Evolutionary conservation across 164 flowering plant genomes (phyloP).

Genomic region (Aristolochia contorta): DNA sequence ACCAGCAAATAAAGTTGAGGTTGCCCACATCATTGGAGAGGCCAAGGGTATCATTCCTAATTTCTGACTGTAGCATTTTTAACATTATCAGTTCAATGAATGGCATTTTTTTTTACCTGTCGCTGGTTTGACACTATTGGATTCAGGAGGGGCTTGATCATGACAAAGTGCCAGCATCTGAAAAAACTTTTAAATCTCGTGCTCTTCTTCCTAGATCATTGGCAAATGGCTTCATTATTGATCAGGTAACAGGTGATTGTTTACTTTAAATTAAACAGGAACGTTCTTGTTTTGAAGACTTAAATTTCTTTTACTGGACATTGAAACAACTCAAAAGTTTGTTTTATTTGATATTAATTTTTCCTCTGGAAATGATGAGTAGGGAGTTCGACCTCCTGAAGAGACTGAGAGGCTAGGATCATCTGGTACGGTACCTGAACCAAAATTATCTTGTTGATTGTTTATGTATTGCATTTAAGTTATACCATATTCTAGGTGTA

Average conservation of each 20-base stretch:
- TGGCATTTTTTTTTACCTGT: neutral
- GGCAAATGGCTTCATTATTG: slow-evolving; percentile 70
- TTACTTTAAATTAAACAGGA: neutral
- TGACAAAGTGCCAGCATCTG: slow-evolving; percentile 66
- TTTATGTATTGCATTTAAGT: neutral
- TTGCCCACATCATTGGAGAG: slow-evolving; percentile 28
- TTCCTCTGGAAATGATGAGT: neutral
- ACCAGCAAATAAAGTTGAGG: slow-evolving; percentile 58
- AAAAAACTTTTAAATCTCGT: slow-evolving; percentile 58
- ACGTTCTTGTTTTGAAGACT: no score
- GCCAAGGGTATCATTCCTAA: slow-evolving; percentile 38
- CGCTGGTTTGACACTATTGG: slow-evolving; percentile 1
- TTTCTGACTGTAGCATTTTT: neutral
- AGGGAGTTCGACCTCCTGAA: slow-evolving; percentile 53
- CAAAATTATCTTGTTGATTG: neutral
- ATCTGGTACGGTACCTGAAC: slow-evolving; percentile 38
- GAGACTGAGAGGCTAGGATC: slow-evolving; percentile 51
- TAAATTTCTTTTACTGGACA: no score
- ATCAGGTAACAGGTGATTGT: slow-evolving; percentile 43
- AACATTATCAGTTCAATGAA: neutral
- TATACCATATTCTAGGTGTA: neutral
- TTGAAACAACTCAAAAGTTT: no score
- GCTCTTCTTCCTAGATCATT: slow-evolving; percentile 56
- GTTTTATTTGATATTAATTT: neutral
- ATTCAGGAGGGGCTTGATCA: slow-evolving; percentile 59